Conservation (phyloP, 371 early-diverging fungal species). For the Syncephalis plumigaleata region DNA sequence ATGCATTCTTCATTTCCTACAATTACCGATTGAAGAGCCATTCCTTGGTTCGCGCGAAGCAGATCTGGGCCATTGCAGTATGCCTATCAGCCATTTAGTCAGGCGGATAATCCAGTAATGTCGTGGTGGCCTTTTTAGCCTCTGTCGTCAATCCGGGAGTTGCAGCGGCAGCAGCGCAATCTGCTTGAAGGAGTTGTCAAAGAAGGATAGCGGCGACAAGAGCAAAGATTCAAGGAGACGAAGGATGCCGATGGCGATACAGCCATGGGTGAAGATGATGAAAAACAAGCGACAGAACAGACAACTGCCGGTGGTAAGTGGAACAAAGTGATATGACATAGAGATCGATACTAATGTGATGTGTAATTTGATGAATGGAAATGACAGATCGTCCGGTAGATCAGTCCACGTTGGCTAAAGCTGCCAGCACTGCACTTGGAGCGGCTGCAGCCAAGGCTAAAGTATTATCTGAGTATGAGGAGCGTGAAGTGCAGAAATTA, state of each 20-base stretch:
- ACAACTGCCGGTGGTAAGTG: not conserved
- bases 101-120: conserved; percentile 93
- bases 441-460: conserved; percentile 52
- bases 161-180: conserved; percentile 75
- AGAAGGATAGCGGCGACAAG: conserved; percentile 4
- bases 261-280: not conserved
- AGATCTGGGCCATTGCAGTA: conserved; percentile 37
- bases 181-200: conserved; percentile 31
- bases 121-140: conserved; percentile 87
- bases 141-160: conserved; percentile 82
- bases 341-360: too few relatives aligned
- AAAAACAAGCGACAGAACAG: not conserved
- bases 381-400: not conserved
- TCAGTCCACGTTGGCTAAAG: conserved; percentile 29
- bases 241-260: conserved; percentile 2
- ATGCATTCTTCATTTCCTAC: conserved; percentile 89
- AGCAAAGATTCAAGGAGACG: conserved; percentile 9
- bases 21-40: conserved; percentile 90
- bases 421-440: conserved; percentile 42
- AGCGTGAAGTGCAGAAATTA: conserved; percentile 58
- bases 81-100: conserved; percentile 59
- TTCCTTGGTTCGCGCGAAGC: conserved; percentile 26
- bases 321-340: too few relatives aligned
- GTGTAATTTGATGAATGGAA: too few relatives aligned
- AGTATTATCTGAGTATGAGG: conserved; percentile 47